Evolutionary conservation across 345 rosid genomes (phyloP).

Genomic region (Arabidopsis thaliana): TAIR10.1 NC_003075.7:16753001-16753500

Average conservation of each 20-base stretch:
- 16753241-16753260: background rate
- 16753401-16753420: background rate
- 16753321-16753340: constrained; percentile 70
- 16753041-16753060: constrained; percentile 44
- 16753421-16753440: background rate
- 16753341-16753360: constrained; percentile 86
- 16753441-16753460: constrained; percentile 78
- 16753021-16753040: constrained; percentile 70
- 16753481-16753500: constrained; percentile 83
- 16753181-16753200: background rate
- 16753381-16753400: constrained; percentile 45
- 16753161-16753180: constrained; percentile 54
- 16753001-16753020: constrained; percentile 87
- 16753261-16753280: background rate
- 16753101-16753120: constrained; percentile 8
- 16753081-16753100: background rate
- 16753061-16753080: background rate
- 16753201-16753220: background rate
- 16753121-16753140: constrained; percentile 63
- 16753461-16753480: constrained; percentile 67
- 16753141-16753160: constrained; percentile 65
- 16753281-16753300: background rate
- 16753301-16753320: constrained; percentile 73
- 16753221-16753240: background rate
- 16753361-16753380: constrained; percentile 86